Conservation (phyloP, 306 rosid genomes). For the Luffa acutangula region DNA sequence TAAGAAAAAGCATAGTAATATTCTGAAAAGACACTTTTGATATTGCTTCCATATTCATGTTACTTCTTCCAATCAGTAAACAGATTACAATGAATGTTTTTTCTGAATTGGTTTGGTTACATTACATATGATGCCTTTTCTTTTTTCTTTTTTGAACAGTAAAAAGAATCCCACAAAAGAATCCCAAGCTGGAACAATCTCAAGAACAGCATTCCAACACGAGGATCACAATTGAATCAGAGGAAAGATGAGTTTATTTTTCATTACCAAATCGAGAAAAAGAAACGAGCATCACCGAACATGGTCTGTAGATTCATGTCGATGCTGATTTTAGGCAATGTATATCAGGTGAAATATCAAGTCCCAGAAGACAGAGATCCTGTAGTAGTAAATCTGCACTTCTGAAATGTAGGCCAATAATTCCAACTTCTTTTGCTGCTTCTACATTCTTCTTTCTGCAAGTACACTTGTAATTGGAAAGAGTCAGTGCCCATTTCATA, state of each 20-base stretch:
- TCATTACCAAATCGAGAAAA: not conserved
- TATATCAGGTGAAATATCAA: conserved; percentile 33
- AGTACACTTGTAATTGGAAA: conserved; percentile 2
- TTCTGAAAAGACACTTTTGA: not conserved
- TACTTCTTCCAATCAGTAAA: not conserved
- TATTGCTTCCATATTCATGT: not conserved
- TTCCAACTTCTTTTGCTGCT: conserved; percentile 70
- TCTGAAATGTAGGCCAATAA: conserved; percentile 61
- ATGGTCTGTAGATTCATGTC: not conserved
- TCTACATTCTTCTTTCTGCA: conserved; percentile 56
- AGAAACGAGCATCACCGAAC: not conserved
- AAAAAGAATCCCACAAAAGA: not conserved
- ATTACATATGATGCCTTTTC: no score
- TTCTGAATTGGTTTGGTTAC: no score
- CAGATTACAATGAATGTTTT: not conserved
- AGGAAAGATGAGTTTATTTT: not conserved
- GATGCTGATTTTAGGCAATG: not conserved
- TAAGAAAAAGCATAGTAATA: not conserved
- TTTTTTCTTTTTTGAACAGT: not conserved
- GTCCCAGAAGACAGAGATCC: conserved; percentile 46
- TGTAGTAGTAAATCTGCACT: conserved; percentile 35
- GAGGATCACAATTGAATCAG: not conserved
- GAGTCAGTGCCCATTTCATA: not conserved
- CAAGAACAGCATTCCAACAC: not conserved
- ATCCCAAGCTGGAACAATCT: not conserved